Evolutionary conservation across 805 yeast species (phyloP), one percentile per base, ranked within the genome.

Genomic region (Torulaspora indica): DNA sequence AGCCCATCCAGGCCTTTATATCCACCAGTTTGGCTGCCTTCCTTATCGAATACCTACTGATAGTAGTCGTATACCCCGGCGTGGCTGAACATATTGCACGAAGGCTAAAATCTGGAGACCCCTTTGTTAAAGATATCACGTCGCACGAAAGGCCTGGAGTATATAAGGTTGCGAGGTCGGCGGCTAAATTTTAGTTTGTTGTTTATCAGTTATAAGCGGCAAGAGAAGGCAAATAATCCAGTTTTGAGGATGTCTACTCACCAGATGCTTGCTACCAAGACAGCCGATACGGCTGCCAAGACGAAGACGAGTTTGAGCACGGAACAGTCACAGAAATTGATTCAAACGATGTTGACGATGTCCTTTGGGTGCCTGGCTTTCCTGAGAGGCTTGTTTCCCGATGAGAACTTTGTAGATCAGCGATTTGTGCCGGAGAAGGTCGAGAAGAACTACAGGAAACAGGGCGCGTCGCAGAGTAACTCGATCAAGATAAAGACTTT

Each of bases 311-410:
- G 46, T 12, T 54, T 69, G 18, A 61, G 69, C 0, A 52, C 56
- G 2, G 71, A 64, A 27, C 73, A 71, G 48, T 72, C 78, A 22
- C 74, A 71, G 42, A 71, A 70, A 51, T 57, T 76, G 42, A 64
- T 78, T 5, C 72, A 76, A 41, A 69, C 78, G 1, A 67, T 77
- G 60, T 49, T 79, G 13, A 59, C 70, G 0, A 75, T 77, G 70
- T 70, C 81, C 0, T 66, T 79, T 51, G 80, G 83, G 1, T 77
- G 83, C 52, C 63, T 80, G 22, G 73, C 81, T 1, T 80, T 71
- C 52, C 59, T 79, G 12, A 66, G 85, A 46, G 79, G 81, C 1
- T 60, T 80, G 15, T 79, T 80, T 47, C 76, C 76, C 6, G 82
- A 79, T 48, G 75, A 71, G 9, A 70, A 67, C 53, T 80, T 76